Conservation (phyloP, 495 filamentous ascomycete species). For the Parachaetomium inaequale region DNA sequence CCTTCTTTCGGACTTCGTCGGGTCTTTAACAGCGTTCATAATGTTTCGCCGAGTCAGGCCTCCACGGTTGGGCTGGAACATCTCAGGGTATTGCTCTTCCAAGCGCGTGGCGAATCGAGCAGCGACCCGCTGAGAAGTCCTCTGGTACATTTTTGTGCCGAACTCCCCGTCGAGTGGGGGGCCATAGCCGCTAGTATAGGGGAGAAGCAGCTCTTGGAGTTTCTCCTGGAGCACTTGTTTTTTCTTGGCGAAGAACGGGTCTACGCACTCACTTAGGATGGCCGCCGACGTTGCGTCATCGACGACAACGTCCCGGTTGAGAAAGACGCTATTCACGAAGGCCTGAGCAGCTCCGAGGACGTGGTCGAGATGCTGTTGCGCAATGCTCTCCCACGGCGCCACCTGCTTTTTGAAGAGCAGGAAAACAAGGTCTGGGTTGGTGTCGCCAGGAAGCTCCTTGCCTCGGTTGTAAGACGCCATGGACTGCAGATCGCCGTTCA, state of each 20-base stretch:
- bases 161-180: not conserved
- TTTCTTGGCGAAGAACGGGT: slow-evolving; percentile 40
- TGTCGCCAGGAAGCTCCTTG: slow-evolving; percentile 23
- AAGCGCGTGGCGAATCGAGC: not conserved
- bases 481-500: slow-evolving; percentile 17
- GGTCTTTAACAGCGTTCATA: not conserved
- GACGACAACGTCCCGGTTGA: slow-evolving; percentile 17
- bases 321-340: slow-evolving; percentile 24
- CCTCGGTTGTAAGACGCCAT: slow-evolving; percentile 26
- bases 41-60: not conserved
- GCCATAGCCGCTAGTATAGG: not conserved
- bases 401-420: slow-evolving; percentile 27
- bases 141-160: not conserved
- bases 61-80: not conserved
- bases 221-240: slow-evolving; percentile 22
- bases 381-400: slow-evolving; percentile 24
- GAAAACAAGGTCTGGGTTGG: slow-evolving; percentile 21
- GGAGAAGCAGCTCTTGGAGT: slow-evolving; percentile 39
- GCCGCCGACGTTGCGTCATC: slow-evolving; percentile 17
- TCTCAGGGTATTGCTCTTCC: not conserved
- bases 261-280: slow-evolving; percentile 30
- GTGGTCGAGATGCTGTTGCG: slow-evolving; percentile 18
- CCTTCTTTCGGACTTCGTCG: not conserved
- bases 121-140: not conserved
- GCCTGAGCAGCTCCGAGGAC: slow-evolving; percentile 8